Conservation (phyloP, 2,329 filamentous ascomycete genomes). For the Sporothrix curviconia region DNA sequence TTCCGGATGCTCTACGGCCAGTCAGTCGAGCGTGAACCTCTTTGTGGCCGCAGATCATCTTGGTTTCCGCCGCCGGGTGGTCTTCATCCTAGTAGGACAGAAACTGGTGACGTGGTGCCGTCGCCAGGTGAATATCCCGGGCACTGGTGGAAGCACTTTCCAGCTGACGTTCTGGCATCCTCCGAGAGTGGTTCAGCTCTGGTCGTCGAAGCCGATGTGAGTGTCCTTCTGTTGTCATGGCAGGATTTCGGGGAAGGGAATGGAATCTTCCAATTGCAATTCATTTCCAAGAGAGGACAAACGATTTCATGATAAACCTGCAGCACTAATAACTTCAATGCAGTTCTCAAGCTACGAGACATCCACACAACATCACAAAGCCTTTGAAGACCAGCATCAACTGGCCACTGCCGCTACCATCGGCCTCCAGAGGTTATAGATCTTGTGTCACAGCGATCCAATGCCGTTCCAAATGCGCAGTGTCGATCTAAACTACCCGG, state of each 20-base stretch:
- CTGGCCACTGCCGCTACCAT: neutral
- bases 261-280: neutral
- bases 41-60: constrained; percentile 6
- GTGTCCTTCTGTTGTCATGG: neutral
- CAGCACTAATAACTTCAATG: neutral
- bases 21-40: neutral
- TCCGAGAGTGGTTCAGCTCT: neutral
- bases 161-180: neutral
- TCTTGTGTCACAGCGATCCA: neutral
- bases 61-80: neutral
- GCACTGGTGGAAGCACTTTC: constrained; percentile 5
- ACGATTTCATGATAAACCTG: neutral
- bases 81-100: neutral
- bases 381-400: neutral
- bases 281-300: neutral
- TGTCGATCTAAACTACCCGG: neutral
- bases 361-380: neutral
- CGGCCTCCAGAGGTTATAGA: neutral
- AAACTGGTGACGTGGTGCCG: neutral
- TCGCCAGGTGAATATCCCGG: constrained; percentile 3
- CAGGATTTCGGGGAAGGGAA: neutral
- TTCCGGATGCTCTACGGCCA: constrained; percentile 1
- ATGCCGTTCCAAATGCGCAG: neutral
- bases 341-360: neutral
- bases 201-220: neutral